Evolutionary conservation across 345 rosid genomes (phyloP).

Genomic region (Garcia nutans): DNA sequence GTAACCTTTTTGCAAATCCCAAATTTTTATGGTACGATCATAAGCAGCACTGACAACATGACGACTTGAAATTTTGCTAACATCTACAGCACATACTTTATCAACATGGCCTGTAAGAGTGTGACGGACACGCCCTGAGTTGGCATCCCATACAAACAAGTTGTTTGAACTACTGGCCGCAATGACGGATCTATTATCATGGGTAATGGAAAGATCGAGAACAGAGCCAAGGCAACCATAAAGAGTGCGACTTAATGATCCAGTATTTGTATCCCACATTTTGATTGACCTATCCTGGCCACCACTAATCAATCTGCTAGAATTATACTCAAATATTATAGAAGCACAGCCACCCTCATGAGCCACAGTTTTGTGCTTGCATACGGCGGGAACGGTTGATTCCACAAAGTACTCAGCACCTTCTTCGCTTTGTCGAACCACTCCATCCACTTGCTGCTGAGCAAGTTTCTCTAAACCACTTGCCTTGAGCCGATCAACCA

Average conservation of each 20-base stretch:
- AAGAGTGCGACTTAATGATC: conserved; percentile 59
- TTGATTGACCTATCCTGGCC: conserved; percentile 85
- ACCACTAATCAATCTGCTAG: conserved; percentile 72
- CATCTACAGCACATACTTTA: conserved; percentile 94
- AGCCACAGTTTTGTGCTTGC: conserved; percentile 74
- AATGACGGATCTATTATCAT: conserved; percentile 74
- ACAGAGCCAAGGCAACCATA: conserved; percentile 84
- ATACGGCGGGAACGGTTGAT: conserved; percentile 64
- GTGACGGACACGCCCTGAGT: conserved; percentile 73
- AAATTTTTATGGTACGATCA: conserved; percentile 92
- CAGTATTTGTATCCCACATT: conserved; percentile 86
- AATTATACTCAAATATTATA: conserved; percentile 70
- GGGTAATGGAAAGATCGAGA: conserved; percentile 79
- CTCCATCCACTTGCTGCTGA: conserved; percentile 89
- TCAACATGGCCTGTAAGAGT: conserved; percentile 86
- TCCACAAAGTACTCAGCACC: conserved; percentile 85
- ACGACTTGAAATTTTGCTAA: conserved; percentile 81
- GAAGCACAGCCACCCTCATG: conserved; percentile 97
- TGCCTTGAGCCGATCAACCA: conserved; percentile 79
- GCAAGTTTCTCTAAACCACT: conserved; percentile 90
- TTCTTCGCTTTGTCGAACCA: conserved; percentile 85
- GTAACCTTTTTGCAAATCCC: conserved; percentile 97
- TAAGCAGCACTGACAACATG: conserved; percentile 88
- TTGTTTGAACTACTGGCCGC: conserved; percentile 98
- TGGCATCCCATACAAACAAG: conserved; percentile 86